A percentile compares a stretch with the other conserved stretches of the same genome.
phyloP scores from a whole-genome alignment of 495 filamentous ascomycete species.

The Rhypophila decipiens region DNA sequence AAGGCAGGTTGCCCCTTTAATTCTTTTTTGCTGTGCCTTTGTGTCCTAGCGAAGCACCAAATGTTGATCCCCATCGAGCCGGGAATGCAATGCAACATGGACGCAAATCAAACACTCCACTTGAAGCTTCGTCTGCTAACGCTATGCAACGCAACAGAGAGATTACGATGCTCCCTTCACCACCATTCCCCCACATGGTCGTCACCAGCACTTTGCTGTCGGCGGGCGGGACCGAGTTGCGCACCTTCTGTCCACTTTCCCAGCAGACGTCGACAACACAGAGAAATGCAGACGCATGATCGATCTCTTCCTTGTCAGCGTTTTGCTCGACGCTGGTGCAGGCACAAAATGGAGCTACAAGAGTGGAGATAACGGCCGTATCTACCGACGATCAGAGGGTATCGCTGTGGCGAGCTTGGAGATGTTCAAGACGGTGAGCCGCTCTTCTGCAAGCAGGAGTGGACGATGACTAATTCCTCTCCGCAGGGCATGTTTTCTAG shows the following conservation, averaged over 20 bases:
- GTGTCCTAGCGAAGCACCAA: background rate
- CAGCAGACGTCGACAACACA: constrained; percentile 53
- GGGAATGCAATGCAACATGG: background rate
- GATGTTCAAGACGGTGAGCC: constrained; percentile 76
- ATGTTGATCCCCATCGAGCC: background rate
- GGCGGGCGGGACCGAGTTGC: constrained; percentile 72
- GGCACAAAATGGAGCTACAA: constrained; percentile 83
- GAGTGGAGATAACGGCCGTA: constrained; percentile 79
- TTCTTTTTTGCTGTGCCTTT: background rate
- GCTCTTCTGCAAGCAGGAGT: background rate
- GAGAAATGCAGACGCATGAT: constrained; percentile 73
- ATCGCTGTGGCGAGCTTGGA: constrained; percentile 90
- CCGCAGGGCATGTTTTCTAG: constrained; percentile 80
- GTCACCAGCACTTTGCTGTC: constrained; percentile 87
- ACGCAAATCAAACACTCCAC: background rate
- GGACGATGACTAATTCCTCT: background rate
- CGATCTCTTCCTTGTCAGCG: constrained; percentile 85
- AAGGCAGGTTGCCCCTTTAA: constrained; percentile 53
- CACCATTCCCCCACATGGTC: constrained; percentile 76
- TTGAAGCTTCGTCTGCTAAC: constrained; percentile 8
- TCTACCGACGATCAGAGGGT: constrained; percentile 84
- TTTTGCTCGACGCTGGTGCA: constrained; percentile 81
- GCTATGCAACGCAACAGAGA: constrained; percentile 45
- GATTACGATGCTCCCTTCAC: constrained; percentile 84
- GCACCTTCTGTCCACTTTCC: constrained; percentile 63